These are phyloP conservation scores for Trichoderma hamatum DNA, from an alignment of 2,329 filamentous ascomycete genomes.

Conservation along the genomic window DNA sequence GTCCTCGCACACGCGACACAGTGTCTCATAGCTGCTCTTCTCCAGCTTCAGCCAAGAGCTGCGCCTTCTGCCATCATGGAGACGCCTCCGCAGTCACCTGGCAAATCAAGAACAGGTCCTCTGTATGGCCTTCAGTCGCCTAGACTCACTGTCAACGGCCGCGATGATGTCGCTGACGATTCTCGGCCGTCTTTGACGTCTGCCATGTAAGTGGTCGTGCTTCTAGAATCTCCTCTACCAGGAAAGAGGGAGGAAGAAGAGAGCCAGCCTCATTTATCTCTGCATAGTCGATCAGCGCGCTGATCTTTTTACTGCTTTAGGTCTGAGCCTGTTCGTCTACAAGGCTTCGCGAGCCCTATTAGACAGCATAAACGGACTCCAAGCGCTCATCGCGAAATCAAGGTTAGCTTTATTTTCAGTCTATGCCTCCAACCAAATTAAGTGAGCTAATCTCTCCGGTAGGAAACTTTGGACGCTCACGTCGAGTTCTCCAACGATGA, in stretches of 20 bases:
- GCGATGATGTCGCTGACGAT: conserved; percentile 31
- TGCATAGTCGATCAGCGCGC: neutral
- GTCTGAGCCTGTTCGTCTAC: conserved; percentile 46
- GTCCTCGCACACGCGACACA: neutral
- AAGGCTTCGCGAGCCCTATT: conserved; percentile 55
- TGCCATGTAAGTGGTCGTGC: conserved; percentile 43
- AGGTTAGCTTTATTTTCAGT: conserved; percentile 44
- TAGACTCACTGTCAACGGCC: conserved; percentile 37
- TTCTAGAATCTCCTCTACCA: neutral
- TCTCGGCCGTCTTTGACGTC: conserved; percentile 19
- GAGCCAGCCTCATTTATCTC: neutral
- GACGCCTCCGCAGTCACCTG: conserved; percentile 28
- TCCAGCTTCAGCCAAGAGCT: neutral
- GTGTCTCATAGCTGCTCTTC: neutral
- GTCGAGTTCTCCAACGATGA: conserved; percentile 87
- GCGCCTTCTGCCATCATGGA: conserved; percentile 30
- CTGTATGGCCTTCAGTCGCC: conserved; percentile 34
- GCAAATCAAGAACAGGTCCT: conserved; percentile 6
- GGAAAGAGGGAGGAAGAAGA: neutral
- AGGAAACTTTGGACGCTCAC: conserved; percentile 91
- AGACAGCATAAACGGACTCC: conserved; percentile 62
- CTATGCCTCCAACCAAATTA: neutral
- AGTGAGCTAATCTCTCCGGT: conserved; percentile 27
- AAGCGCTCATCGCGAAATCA: conserved; percentile 60
- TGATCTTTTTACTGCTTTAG: conserved; percentile 35